These are phyloP conservation scores for Macrolepiota fuliginosa DNA, from an alignment of 768 basidiomycete genomes.

Conservation along the genomic window DNA sequence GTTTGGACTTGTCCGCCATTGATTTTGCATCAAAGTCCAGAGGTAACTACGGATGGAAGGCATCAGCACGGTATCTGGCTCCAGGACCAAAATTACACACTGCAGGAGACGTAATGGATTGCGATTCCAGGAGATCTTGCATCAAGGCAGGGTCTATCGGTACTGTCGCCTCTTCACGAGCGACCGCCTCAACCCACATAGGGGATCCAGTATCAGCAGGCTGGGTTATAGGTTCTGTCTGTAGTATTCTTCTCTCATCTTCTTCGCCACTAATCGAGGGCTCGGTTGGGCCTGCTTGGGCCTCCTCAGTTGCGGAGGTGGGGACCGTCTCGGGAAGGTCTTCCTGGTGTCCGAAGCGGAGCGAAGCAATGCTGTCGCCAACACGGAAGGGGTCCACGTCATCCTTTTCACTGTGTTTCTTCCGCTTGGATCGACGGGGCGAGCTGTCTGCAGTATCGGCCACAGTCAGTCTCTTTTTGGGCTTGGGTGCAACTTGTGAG, in stretches of 20 bases:
- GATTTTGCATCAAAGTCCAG: background rate
- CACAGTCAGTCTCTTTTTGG: slow-evolving; percentile 19
- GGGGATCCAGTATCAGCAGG: background rate
- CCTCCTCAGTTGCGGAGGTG: background rate
- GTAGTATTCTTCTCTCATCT: background rate
- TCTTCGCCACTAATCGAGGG: background rate
- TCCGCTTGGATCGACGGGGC: background rate
- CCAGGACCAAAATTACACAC: background rate
- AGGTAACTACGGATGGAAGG: background rate
- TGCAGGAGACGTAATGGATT: background rate
- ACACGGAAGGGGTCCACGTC: background rate
- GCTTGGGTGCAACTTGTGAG: slow-evolving; percentile 22
- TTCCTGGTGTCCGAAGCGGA: background rate
- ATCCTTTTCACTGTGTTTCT: background rate
- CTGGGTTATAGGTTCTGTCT: background rate
- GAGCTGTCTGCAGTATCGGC: background rate
- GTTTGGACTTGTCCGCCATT: background rate
- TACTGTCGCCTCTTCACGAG: background rate
- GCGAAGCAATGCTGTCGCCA: background rate
- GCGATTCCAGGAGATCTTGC: background rate
- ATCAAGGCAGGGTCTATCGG: slow-evolving; percentile 2
- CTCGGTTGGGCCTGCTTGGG: background rate
- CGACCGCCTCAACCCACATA: background rate
- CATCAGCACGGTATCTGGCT: background rate
- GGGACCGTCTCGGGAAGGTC: background rate